Base-by-base conservation (phyloP, 495 filamentous ascomycete genomes). In the Bacidia gigantensis region DNA sequence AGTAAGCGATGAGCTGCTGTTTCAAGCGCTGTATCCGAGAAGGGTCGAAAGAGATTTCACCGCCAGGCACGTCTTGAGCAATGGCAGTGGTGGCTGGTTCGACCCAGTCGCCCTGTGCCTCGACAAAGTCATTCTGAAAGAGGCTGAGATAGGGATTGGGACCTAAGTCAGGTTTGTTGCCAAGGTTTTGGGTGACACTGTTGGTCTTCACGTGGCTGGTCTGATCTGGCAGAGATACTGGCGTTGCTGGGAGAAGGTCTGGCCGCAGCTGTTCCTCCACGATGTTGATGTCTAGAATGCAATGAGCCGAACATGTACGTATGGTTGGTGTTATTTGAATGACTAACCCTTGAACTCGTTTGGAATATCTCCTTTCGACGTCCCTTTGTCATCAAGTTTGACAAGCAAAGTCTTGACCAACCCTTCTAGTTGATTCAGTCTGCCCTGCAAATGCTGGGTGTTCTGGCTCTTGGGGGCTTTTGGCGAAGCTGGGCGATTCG, bases 381-480 rank as follows among this genome's bases (percentile, higher is more conserved):
- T n/a, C n/a, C n/a, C 52, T 1, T 48, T 58, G n/a, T 60, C 43
- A 40, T 64, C 63, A 41, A 69, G 21, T 41, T 58, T 55, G 46
- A 60, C 61, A 0, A 56, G 50, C 9, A 71, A 46, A 5, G 59
- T 53, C 26, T 62, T 56, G 2, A 71, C 65, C 14, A 67, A 46
- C 45, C 58, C 61, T 46, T 71, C 68, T 43, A 71, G 46, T 25
- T 70, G 65, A 0, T 62, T 57, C 0, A 71, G 66, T 35, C 68
- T 59, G 21, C 68, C 66, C 20, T 65, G 66, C 2, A 71, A 59
- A 44, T 61, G 67, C 26, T 50, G 66, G 32, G 49, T 66, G 60
- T 38, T 69, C 58, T 35, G 53, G 52, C 20, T 49, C 47, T 25
- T 40, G 24, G 40, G 41, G n/a, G 11, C 45, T 10, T 29, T 52